Base-by-base conservation (phyloP, 768 basidiomycete genomes). In the Cystofilobasidium ferigula region DNA sequence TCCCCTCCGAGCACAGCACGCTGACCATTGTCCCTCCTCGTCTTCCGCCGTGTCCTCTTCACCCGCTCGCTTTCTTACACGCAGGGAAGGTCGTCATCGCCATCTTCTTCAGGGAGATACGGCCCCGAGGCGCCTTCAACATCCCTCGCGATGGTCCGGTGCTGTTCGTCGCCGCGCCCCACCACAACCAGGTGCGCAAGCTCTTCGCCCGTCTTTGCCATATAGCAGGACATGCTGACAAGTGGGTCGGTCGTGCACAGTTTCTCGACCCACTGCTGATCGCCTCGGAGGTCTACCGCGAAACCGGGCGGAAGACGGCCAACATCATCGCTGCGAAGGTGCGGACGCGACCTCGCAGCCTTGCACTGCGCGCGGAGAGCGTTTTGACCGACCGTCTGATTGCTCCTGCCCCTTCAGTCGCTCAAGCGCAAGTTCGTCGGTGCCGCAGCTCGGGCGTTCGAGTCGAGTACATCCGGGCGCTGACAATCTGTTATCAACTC, bases 31-130 rank as follows among this genome's bases (percentile, higher is more conserved):
- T 35, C 13, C 36, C 36, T 38, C 22, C 35, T 9, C 36, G 4
- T 30, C 32, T 16, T 89, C 94, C 35, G 28, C 35, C 35, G 38
- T 42, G n/a, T n/a, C n/a, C n/a, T n/a, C n/a, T n/a, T n/a, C n/a
- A n/a, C n/a, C n/a, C n/a, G n/a, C n/a, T n/a, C n/a, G n/a, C n/a
- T n/a, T n/a, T n/a, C n/a, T n/a, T n/a, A n/a, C n/a, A n/a, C n/a
- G 20, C 45, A 65, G 64, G 88, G 89, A 79, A 86, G 64, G 67
- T 77, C 40, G 82, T 94, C 64, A 89, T 88, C 70, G 88, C 88
- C 77, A 85, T 98, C 71, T 98, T 98, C 81, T 98, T 98, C 79
- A 81, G 94, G 70, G 94, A 98, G 78, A 86, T 97, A 72, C 82
- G 94, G 66, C 89, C 92, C 4, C 81, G 94, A 76, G 89, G 94